A percentile compares a stretch with the other conserved stretches of the same genome.
phyloP scores from a whole-genome alignment of 192 early-diverging fungal genomes.

The Physocladia obscura region DNA sequence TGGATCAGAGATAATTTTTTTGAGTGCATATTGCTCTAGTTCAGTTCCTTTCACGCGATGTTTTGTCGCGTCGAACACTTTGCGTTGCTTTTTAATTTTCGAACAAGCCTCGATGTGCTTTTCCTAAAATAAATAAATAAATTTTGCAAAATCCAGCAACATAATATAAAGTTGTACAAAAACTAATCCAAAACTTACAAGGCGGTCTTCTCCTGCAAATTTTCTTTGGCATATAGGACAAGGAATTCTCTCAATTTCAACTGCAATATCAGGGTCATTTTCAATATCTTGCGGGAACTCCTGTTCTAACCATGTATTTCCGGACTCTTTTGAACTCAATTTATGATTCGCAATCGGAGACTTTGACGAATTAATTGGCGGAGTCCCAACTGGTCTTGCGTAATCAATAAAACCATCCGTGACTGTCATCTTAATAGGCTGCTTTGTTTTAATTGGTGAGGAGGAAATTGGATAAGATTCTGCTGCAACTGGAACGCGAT shows the following conservation, averaged over 20 bases:
- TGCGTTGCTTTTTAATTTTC: constrained; percentile 41
- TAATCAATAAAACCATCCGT: background rate
- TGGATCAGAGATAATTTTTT: background rate
- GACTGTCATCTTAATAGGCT: background rate
- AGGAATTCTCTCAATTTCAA: constrained; percentile 14
- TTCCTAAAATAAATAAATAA: constrained; percentile 27
- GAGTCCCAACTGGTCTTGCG: too few species aligned
- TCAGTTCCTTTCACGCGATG: constrained; percentile 54
- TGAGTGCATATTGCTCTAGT: constrained; percentile 47
- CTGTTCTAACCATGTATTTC: too few species aligned
- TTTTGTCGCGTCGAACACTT: constrained; percentile 50
- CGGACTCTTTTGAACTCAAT: too few species aligned
- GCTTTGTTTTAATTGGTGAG: background rate
- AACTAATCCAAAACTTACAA: constrained; percentile 25
- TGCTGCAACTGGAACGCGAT: background rate
- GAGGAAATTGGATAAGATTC: background rate
- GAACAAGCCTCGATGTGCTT: constrained; percentile 47
- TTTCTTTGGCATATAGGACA: constrained; percentile 49
- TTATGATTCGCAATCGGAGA: too few species aligned
- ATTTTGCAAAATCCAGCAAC: too few species aligned
- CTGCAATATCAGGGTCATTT: background rate
- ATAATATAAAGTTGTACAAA: background rate
- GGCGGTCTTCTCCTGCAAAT: constrained; percentile 44
- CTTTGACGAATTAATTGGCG: too few species aligned
- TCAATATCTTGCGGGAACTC: too few species aligned